Conservation (phyloP, 352 stramenopile species). For the Globisporangium spiculum region DNA sequence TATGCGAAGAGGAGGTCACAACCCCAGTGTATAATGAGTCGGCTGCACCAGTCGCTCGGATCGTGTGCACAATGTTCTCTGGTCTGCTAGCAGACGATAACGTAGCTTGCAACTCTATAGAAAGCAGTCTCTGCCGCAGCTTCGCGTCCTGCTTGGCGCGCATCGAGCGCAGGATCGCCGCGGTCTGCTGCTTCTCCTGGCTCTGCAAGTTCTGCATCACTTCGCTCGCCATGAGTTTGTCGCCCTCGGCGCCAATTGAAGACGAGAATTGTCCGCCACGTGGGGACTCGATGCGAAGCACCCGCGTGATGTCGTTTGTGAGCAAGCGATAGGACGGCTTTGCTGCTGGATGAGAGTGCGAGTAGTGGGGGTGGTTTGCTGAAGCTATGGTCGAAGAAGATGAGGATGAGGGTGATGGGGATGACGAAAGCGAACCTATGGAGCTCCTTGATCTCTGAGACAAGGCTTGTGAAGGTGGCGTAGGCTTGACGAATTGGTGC, state of each 20-base stretch:
- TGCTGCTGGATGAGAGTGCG: neutral
- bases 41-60: conserved; percentile 19
- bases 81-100: conserved; percentile 10
- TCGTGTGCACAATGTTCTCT: conserved; percentile 30
- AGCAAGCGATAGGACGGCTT: conserved; percentile 43
- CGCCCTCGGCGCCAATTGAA: conserved; percentile 14
- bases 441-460: conserved; percentile 1
- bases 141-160: conserved; percentile 22
- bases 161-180: conserved; percentile 24
- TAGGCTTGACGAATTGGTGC: conserved; percentile 34
- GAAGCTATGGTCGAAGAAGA: neutral
- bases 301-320: conserved; percentile 45
- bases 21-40: conserved; percentile 35
- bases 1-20: conserved; percentile 11
- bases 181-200: conserved; percentile 30
- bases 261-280: neutral
- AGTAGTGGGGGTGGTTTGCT: neutral
- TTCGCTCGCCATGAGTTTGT: conserved; percentile 19
- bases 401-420: neutral
- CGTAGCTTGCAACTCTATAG: conserved; percentile 8
- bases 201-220: conserved; percentile 27
- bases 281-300: conserved; percentile 50
- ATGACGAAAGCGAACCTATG: neutral
- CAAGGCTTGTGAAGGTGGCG: neutral
- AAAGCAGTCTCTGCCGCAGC: conserved; percentile 15